Evolutionary conservation across 2,329 filamentous ascomycete genomes (phyloP).

Genomic region (Penicillium sp.): DNA sequence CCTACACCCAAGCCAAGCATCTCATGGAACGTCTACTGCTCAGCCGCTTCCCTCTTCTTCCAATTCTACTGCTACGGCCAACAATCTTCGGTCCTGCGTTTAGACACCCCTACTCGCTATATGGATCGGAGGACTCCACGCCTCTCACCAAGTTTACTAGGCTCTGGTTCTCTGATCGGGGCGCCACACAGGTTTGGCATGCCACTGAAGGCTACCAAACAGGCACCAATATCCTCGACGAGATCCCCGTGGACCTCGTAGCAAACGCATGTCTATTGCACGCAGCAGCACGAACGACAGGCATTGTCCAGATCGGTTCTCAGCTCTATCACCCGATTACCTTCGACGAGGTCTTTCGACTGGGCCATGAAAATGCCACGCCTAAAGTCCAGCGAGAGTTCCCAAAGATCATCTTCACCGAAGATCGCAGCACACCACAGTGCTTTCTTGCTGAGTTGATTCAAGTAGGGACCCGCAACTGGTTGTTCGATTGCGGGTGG

Average conservation of each 20-base stretch:
- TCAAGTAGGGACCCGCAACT: constrained; percentile 34
- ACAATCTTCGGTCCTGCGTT: constrained; percentile 35
- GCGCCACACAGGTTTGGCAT: constrained; percentile 32
- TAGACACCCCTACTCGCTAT: constrained; percentile 32
- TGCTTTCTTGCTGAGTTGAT: constrained; percentile 35
- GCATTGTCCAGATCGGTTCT: constrained; percentile 32
- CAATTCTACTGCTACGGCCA: constrained; percentile 31
- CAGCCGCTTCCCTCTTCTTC: constrained; percentile 30
- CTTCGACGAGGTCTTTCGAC: constrained; percentile 29
- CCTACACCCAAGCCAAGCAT: constrained; percentile 35
- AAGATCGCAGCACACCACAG: constrained; percentile 29
- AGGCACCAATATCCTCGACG: constrained; percentile 33
- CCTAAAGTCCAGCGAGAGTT: constrained; percentile 23
- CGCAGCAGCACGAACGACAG: constrained; percentile 30
- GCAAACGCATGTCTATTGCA: constrained; percentile 35
- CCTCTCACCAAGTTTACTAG: constrained; percentile 34
- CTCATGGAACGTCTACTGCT: constrained; percentile 33
- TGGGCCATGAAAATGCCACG: constrained; percentile 22
- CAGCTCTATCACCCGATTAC: constrained; percentile 31
- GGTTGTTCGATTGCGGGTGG: constrained; percentile 35
- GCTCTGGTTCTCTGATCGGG: constrained; percentile 26
- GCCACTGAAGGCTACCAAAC: constrained; percentile 29
- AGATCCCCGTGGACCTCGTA: constrained; percentile 37
- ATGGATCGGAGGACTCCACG: constrained; percentile 33
- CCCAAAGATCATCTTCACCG: constrained; percentile 30